These are phyloP conservation scores for Nicotiana attenuata DNA, from an alignment of 257 asterid genomes.

Conservation along the genomic window DNA sequence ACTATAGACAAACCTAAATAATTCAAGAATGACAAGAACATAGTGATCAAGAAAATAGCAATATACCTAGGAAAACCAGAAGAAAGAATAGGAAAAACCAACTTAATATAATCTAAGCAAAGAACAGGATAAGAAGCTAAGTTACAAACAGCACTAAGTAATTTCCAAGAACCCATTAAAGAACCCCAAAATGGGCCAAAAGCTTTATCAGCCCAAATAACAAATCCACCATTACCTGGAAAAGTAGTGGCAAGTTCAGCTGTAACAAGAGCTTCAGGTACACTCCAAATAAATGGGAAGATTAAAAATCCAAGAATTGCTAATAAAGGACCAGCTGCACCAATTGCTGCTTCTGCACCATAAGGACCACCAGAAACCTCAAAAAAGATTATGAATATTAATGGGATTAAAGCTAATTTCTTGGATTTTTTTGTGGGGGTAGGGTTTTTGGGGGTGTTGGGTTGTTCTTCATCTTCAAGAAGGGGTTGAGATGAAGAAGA, in stretches of 20 bases:
- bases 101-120: slow-evolving; percentile 39
- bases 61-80: slow-evolving; percentile 36
- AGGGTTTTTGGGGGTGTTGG: slow-evolving; percentile 3
- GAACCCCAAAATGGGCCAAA: slow-evolving; percentile 66
- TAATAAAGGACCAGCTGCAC: slow-evolving; percentile 51
- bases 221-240: slow-evolving; percentile 65
- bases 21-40: neutral
- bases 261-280: slow-evolving; percentile 47
- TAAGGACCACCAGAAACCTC: slow-evolving; percentile 58
- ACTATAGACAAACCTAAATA: slow-evolving; percentile 9
- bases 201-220: slow-evolving; percentile 51
- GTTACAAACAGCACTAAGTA: slow-evolving; percentile 46
- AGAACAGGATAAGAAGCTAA: slow-evolving; percentile 49
- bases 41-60: slow-evolving; percentile 16
- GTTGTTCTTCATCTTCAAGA: slow-evolving; percentile 21
- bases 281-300: slow-evolving; percentile 52
- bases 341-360: slow-evolving; percentile 55
- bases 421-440: slow-evolving; percentile 11
- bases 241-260: slow-evolving; percentile 59
- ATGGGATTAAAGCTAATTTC: slow-evolving; percentile 40
- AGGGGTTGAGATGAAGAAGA: slow-evolving; percentile 13
- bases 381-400: slow-evolving; percentile 45
- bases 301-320: slow-evolving; percentile 46
- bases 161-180: slow-evolving; percentile 54
- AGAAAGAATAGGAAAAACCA: slow-evolving; percentile 36